Evolutionary conservation across 2,329 filamentous ascomycete species (phyloP).

Genomic region (Atkinsonella texensis): DNA sequence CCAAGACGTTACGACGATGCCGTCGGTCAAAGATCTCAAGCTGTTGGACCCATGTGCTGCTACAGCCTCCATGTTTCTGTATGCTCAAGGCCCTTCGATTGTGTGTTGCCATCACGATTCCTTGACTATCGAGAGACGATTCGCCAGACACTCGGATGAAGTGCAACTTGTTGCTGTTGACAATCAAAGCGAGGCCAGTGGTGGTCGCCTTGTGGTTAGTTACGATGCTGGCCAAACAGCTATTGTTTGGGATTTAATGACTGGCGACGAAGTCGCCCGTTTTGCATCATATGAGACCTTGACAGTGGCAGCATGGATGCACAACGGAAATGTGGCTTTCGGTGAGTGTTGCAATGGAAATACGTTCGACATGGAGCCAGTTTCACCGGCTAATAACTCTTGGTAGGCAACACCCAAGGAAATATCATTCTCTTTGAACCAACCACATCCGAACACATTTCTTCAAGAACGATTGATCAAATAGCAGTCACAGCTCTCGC

Average conservation of each 20-base stretch:
- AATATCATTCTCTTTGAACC: conserved; percentile 93
- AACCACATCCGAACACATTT: conserved; percentile 83
- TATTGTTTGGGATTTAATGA: conserved; percentile 94
- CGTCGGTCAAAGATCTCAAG: conserved; percentile 34
- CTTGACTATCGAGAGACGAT: conserved; percentile 74
- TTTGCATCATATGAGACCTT: conserved; percentile 87
- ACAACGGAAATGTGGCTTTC: conserved; percentile 92
- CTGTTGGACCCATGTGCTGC: conserved; percentile 81
- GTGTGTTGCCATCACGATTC: conserved; percentile 89
- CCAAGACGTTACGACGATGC: conserved; percentile 40
- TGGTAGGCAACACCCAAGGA: conserved; percentile 74
- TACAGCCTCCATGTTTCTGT: conserved; percentile 82
- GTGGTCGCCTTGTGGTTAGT: conserved; percentile 78
- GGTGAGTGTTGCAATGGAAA: conserved; percentile 42
- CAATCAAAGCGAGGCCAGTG: conserved; percentile 77
- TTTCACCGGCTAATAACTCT: neutral
- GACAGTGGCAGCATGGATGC: conserved; percentile 84
- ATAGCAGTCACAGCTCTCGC: conserved; percentile 92
- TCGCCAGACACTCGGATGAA: conserved; percentile 72
- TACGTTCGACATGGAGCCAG: no score
- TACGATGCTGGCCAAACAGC: conserved; percentile 85
- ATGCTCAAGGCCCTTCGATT: conserved; percentile 70
- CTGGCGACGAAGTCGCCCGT: conserved; percentile 79
- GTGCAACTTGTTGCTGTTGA: conserved; percentile 79
- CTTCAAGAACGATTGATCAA: conserved; percentile 76